Base-by-base conservation (phyloP, 371 early-diverging fungal species). In the Mortierella sp. region DNA sequence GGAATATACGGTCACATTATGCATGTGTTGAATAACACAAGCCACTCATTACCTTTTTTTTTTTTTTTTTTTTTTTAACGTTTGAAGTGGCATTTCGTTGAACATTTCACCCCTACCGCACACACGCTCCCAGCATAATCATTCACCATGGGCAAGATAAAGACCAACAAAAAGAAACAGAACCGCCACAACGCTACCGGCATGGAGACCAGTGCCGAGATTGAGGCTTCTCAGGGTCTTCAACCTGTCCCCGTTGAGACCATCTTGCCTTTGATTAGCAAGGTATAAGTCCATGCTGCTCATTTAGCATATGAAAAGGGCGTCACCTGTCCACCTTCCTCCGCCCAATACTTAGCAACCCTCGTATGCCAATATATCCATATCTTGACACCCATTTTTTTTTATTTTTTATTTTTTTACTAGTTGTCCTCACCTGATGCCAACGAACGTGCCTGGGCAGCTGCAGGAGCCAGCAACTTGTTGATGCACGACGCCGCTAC, bases 401-500 rank as follows among this genome's bases (percentile, higher is more conserved):
- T 52, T 22, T 52, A 47, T 35, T 28, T n/a, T 24, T 45, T 32
- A 11, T 9, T 16, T 35, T 58, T n/a, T 45, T 64, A 16, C 26
- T 66, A 94, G 93, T 77, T 95, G 9, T 84, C 85, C 12, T 88
- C 93, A 0, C 73, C 86, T 37, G 91, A 92, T 62, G 85, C 92
- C 35, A 91, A 89, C 64, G 96, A 97, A 62, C 88, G 96, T 22
- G 93, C 92, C 1, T 96, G 97, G 97, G 95, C 97, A 1, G 95
- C 95, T 8, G 93, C 96, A 5, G 93, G 95, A 68, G 88, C 95
- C 22, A 94, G 95, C 55, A 93, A 95, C 83, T 83, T 96, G 52
- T 80, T 92, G 68, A 84, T 90, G 73, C 86, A 89, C 16, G 92
- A 91, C 49, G 76, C 84, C 14, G 75, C 84, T 11, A 90, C 89